These are phyloP conservation scores for Cladosporium oxysporum DNA, from an alignment of 2,329 filamentous ascomycete species.

Conservation along the genomic window DNA sequence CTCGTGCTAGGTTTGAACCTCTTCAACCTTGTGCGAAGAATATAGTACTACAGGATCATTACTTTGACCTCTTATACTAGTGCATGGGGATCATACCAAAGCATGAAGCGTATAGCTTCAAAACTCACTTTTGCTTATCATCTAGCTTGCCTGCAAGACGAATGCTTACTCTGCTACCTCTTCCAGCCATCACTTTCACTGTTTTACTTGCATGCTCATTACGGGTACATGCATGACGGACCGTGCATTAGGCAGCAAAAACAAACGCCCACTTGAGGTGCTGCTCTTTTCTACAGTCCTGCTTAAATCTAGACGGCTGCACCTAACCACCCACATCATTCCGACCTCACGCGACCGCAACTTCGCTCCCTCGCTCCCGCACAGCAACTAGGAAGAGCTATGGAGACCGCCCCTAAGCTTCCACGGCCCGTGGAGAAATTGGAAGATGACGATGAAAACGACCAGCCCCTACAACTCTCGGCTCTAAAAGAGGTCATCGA, in stretches of 20 bases:
- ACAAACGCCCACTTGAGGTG: background rate
- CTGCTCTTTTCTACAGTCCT: background rate
- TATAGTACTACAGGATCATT: background rate
- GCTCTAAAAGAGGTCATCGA: background rate
- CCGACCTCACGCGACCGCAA: background rate
- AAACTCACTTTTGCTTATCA: background rate
- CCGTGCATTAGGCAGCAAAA: slow-evolving; percentile 4
- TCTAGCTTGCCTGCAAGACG: background rate
- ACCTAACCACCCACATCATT: background rate
- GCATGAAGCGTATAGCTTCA: background rate
- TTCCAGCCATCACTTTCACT: slow-evolving; percentile 1
- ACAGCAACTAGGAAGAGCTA: background rate
- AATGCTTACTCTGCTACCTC: background rate
- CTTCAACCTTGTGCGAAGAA: background rate
- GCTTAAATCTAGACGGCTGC: background rate
- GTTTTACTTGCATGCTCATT: background rate
- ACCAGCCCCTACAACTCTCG: too few species aligned
- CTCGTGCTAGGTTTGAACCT: background rate
- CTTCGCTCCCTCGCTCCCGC: background rate
- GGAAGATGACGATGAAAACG: too few species aligned
- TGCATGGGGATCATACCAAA: background rate
- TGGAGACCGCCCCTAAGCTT: background rate
- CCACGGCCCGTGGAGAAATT: too few species aligned
- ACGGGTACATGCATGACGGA: background rate
- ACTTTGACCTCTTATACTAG: background rate